Evolutionary conservation across 2,329 filamentous ascomycete genomes (phyloP).

Genomic region (Orbilia ellipsospora): DNA sequence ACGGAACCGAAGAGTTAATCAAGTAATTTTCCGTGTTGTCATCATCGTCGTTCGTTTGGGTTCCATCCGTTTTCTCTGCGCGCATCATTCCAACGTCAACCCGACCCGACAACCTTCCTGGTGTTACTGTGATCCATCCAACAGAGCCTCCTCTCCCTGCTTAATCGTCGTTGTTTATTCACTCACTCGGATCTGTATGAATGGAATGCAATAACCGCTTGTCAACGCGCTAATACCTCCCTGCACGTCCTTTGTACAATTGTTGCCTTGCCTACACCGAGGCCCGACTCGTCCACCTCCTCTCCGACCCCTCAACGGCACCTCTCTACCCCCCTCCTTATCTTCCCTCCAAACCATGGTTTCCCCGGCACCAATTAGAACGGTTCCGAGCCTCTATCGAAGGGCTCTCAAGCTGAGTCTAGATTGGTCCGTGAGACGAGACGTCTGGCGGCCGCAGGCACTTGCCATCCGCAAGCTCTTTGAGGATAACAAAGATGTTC

Average conservation of each 20-base stretch:
- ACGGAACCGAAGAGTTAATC: background rate
- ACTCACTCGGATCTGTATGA: too few species aligned
- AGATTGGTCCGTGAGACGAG: slow-evolving; percentile 93
- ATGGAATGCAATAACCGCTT: background rate
- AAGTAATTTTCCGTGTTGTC: background rate
- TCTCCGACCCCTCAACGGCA: background rate
- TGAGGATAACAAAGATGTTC: slow-evolving; percentile 88
- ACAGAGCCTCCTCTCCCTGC: too few species aligned
- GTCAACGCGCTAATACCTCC: background rate
- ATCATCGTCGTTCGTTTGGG: too few species aligned
- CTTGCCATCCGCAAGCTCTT: slow-evolving; percentile 95
- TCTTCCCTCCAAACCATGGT: slow-evolving; percentile 56
- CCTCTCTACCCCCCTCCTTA: background rate
- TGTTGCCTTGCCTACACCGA: background rate
- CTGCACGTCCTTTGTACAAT: background rate
- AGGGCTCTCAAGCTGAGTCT: slow-evolving; percentile 91
- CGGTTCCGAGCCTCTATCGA: slow-evolving; percentile 74
- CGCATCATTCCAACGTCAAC: too few species aligned
- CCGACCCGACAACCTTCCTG: too few species aligned
- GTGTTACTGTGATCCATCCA: too few species aligned
- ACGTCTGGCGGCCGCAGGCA: slow-evolving; percentile 94
- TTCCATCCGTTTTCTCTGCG: too few species aligned
- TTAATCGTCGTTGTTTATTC: too few species aligned
- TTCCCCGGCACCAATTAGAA: slow-evolving; percentile 64
- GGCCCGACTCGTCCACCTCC: background rate